These are phyloP conservation scores for Talaromyces sp. DNA, from an alignment of 2,329 filamentous ascomycete genomes.

Conservation along the genomic window DNA sequence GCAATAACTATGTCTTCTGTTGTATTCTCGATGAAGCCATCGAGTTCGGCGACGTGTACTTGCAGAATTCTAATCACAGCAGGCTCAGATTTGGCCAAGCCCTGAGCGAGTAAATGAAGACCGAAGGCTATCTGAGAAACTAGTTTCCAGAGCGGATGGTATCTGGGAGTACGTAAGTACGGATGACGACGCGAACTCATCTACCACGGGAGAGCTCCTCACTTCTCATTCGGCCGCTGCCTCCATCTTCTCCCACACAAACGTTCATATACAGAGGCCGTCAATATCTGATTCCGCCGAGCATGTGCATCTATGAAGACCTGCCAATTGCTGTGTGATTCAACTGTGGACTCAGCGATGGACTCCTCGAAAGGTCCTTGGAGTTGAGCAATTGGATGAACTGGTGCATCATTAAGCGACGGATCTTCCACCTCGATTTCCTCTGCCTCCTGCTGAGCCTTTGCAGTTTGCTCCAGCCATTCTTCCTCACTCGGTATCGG, in stretches of 20 bases:
- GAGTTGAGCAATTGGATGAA: slow-evolving; percentile 41
- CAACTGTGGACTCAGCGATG: slow-evolving; percentile 36
- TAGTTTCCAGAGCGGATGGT: slow-evolving; percentile 86
- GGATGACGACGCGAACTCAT: background rate
- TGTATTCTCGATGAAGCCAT: slow-evolving; percentile 81
- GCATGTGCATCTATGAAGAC: slow-evolving; percentile 39
- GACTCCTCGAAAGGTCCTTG: slow-evolving; percentile 47
- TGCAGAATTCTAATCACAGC: slow-evolving; percentile 88
- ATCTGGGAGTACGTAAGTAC: slow-evolving; percentile 41
- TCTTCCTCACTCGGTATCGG: slow-evolving; percentile 16
- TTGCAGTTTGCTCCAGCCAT: slow-evolving; percentile 17
- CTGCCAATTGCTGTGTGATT: slow-evolving; percentile 25
- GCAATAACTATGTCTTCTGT: slow-evolving; percentile 81
- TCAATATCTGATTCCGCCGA: slow-evolving; percentile 65
- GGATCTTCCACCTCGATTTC: background rate
- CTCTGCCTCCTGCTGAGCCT: slow-evolving; percentile 15
- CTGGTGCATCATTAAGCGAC: slow-evolving; percentile 24
- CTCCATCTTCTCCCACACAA: slow-evolving; percentile 74
- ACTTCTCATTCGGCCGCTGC: slow-evolving; percentile 63
- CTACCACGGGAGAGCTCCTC: slow-evolving; percentile 15
- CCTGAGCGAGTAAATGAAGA: slow-evolving; percentile 79
- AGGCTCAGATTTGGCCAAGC: slow-evolving; percentile 80
- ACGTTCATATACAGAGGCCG: slow-evolving; percentile 64
- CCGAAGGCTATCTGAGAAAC: slow-evolving; percentile 92
- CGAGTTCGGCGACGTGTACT: slow-evolving; percentile 88